Evolutionary conservation across 1,284 basidiomycete species (phyloP).

Genomic region (Pseudozyma sp.): DNA sequence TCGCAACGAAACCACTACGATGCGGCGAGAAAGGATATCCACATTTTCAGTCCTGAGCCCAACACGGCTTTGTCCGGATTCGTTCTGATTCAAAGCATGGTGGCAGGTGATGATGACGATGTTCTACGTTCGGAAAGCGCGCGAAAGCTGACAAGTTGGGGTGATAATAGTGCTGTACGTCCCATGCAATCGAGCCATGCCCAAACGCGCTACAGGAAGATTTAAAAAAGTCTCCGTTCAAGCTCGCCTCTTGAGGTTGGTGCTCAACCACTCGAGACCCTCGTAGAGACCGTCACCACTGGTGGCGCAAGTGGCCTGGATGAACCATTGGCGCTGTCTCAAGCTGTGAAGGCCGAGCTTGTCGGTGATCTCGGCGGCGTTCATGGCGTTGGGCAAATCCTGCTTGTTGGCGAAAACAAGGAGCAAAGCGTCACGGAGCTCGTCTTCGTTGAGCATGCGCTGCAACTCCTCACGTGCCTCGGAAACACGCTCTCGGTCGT

Average conservation of each 20-base stretch:
- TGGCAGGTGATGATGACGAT: conserved; percentile 24
- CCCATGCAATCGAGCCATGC: conserved; percentile 1
- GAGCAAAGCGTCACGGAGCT: conserved; percentile 96
- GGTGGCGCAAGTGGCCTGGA: conserved; percentile 99
- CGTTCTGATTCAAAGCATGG: conserved; percentile 27
- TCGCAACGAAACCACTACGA: conserved; percentile 22
- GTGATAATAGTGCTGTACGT: background rate
- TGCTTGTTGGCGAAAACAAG: conserved; percentile 99
- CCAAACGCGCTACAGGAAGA: background rate
- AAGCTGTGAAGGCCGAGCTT: conserved; percentile 98
- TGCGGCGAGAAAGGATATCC: conserved; percentile 33
- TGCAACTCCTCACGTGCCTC: conserved; percentile 99
- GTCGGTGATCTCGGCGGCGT: conserved; percentile 99
- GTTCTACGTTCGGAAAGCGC: conserved; percentile 29
- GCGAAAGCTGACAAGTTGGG: conserved; percentile 2
- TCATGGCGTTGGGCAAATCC: conserved; percentile 98
- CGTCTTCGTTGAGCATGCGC: conserved; percentile 99
- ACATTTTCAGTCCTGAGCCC: conserved; percentile 51
- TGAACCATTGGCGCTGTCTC: conserved; percentile 87
- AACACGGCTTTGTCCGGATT: conserved; percentile 15
- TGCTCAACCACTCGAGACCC: conserved; percentile 79
- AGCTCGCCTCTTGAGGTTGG: conserved; percentile 85
- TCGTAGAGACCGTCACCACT: conserved; percentile 99
- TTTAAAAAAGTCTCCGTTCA: conserved; percentile 70
- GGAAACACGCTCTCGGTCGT: conserved; percentile 98